Evolutionary conservation across 2,329 filamentous ascomycete species (phyloP).

Genomic region (Colletotrichum scovillei): DNA sequence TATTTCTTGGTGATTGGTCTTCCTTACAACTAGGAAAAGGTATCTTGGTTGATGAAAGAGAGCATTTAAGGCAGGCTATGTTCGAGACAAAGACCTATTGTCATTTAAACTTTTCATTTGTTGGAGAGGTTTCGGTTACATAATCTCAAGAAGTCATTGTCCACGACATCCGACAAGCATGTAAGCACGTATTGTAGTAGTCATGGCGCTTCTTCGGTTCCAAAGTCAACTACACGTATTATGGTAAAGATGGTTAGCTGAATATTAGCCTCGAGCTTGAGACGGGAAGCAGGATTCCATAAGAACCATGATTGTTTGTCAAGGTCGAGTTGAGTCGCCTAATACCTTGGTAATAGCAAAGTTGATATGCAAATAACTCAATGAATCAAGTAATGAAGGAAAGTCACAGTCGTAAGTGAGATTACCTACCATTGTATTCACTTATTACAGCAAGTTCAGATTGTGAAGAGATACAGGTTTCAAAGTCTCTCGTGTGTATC

Average conservation of each 20-base stretch:
- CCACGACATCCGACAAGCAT: no score
- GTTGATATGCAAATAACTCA: background rate
- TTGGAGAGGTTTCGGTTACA: no score
- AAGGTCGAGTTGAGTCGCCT: background rate
- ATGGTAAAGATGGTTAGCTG: background rate
- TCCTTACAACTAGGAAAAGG: no score
- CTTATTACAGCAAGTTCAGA: background rate
- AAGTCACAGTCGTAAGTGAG: background rate
- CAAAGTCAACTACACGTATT: background rate
- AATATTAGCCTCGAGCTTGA: background rate
- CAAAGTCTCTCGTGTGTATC: background rate
- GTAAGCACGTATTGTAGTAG: no score
- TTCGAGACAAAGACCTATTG: no score
- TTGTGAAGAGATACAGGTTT: background rate
- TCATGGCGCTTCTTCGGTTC: no score
- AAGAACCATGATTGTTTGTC: background rate
- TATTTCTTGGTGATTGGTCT: no score
- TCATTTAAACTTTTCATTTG: no score
- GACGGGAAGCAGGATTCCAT: background rate
- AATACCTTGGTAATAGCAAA: background rate
- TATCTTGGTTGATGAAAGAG: no score
- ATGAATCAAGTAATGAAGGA: background rate
- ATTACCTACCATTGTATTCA: background rate
- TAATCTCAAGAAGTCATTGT: no score
- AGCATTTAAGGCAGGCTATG: no score